These are phyloP conservation scores for Colletotrichum zoysiae DNA, from an alignment of 2,329 filamentous ascomycete genomes.

Conservation along the genomic window DNA sequence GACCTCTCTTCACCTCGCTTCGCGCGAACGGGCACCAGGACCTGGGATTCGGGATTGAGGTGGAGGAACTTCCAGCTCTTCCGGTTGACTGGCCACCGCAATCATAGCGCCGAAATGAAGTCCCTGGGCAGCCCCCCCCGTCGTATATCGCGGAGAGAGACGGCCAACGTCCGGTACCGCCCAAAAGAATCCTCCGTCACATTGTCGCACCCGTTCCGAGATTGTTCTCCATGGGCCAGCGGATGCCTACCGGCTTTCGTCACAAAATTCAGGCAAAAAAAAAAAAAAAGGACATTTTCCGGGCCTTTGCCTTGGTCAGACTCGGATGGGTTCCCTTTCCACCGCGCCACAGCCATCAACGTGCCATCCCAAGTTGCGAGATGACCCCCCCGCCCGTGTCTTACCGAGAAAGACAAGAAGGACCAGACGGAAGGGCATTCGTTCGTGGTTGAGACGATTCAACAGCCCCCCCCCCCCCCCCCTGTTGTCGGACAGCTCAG, in stretches of 20 bases:
- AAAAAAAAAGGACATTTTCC: neutral
- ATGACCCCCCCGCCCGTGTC: neutral
- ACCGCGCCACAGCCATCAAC: neutral
- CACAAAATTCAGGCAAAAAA: neutral
- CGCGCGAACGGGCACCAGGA: neutral
- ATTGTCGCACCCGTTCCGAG: constrained; percentile 1
- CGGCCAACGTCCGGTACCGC: neutral
- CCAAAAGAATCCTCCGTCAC: neutral
- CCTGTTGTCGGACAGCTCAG: neutral
- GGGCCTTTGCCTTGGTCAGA: neutral
- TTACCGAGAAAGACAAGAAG: neutral
- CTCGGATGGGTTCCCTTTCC: constrained; percentile 2
- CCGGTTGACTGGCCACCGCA: neutral
- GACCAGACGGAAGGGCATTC: neutral
- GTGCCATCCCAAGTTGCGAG: neutral
- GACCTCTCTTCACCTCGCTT: neutral
- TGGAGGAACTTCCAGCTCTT: neutral
- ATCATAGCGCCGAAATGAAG: neutral
- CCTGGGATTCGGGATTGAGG: neutral
- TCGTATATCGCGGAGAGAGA: neutral
- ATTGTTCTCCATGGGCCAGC: neutral
- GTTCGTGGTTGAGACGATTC: neutral
- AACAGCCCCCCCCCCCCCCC: too few relatives aligned
- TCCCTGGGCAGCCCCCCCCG: neutral
- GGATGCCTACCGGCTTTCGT: neutral